Conservation (phyloP, 495 filamentous ascomycete species). For the Penicillium tannophilum region DNA sequence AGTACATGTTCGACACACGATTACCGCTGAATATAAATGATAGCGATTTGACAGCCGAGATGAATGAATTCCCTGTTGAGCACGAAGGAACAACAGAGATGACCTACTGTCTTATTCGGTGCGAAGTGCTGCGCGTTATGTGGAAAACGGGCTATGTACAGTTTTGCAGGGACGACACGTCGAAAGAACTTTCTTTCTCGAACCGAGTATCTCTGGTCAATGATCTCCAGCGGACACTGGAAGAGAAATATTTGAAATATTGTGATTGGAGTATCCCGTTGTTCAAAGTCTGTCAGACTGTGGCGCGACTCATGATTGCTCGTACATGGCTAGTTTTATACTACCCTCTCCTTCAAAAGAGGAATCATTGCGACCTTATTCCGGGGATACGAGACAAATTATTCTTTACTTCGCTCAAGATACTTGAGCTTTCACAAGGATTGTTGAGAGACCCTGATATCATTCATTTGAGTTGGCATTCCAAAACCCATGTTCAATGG, state of each 20-base stretch:
- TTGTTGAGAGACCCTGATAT: constrained; percentile 62
- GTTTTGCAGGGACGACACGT: constrained; percentile 1
- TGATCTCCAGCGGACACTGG: constrained; percentile 56
- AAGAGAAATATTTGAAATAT: constrained; percentile 54
- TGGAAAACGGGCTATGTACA: constrained; percentile 33
- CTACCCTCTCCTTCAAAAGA: constrained; percentile 56
- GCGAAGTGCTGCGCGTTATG: constrained; percentile 36
- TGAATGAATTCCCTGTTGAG: constrained; percentile 57
- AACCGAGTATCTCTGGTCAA: constrained; percentile 59
- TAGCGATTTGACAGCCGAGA: constrained; percentile 61
- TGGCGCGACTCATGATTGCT: constrained; percentile 67
- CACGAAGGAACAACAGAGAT: constrained; percentile 69
- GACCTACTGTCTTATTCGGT: constrained; percentile 73
- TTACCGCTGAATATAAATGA: constrained; percentile 76
- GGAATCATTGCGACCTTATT: constrained; percentile 22
- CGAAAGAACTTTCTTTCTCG: constrained; percentile 33
- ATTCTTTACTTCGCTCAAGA: constrained; percentile 73
- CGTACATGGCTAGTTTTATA: constrained; percentile 68
- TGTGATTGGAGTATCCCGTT: constrained; percentile 63
- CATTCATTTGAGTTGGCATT: constrained; percentile 78
- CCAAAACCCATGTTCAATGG: constrained; percentile 80
- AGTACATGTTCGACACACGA: constrained; percentile 63
- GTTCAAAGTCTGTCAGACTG: constrained; percentile 69
- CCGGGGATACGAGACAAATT: constrained; percentile 67
- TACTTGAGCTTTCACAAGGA: constrained; percentile 70